Conservation (phyloP, 352 stramenopile genomes). For the Thalassiosira livingstoniorum region DNA sequence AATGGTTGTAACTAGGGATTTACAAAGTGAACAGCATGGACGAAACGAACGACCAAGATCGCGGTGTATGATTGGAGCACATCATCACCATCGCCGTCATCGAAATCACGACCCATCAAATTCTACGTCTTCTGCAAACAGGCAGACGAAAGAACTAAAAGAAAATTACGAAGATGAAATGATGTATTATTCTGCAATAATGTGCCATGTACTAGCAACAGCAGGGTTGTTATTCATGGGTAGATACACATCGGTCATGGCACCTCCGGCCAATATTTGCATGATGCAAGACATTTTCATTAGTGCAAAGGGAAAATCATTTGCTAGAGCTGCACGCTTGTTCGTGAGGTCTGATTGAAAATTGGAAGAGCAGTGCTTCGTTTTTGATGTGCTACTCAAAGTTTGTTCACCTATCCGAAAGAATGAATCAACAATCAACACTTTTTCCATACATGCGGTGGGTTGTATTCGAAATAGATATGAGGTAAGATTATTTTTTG, state of each 20-base stretch:
- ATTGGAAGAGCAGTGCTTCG: no score
- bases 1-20: slow-evolving; percentile 8
- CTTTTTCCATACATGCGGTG: no score
- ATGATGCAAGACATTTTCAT: slow-evolving; percentile 63
- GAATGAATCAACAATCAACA: no score
- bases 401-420: no score
- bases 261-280: slow-evolving; percentile 58
- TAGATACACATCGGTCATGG: slow-evolving; percentile 64
- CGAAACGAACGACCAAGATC: not conserved
- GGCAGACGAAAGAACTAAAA: no score
- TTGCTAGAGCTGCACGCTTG: slow-evolving; percentile 16
- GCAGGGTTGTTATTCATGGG: slow-evolving; percentile 48
- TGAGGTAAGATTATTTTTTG: no score
- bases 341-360: no score
- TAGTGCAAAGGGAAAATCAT: slow-evolving; percentile 33
- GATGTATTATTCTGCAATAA: slow-evolving; percentile 53
- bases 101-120: slow-evolving; percentile 13
- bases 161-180: slow-evolving; percentile 16
- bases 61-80: not conserved
- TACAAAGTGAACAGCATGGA: not conserved
- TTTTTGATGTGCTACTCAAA: no score
- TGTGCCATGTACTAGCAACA: slow-evolving; percentile 55
- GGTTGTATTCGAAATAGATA: no score
- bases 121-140: slow-evolving; percentile 1
- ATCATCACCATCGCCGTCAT: not conserved